Base-by-base conservation (phyloP, 1,284 basidiomycete species). In the Cryptococcus depauperatus region DNA sequence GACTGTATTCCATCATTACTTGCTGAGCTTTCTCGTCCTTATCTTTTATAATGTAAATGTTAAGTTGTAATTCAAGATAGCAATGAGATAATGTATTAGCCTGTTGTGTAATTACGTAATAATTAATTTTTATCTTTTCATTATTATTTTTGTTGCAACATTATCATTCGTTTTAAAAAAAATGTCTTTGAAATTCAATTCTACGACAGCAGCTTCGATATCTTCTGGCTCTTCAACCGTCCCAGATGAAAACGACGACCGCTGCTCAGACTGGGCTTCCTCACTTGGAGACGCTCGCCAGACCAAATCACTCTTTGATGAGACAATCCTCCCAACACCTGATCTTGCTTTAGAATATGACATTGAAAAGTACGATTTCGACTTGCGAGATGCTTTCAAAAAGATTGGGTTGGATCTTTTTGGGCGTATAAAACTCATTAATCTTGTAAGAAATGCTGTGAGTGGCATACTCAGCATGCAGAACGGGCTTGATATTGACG, bases 221-320 rank as follows among this genome's bases (percentile, higher is more conserved):
- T 49, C 50, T 18, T 56, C 56, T 5, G 51, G 47, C 21, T 51
- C 50, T 11, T 48, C 51, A 13, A 50, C 45, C 32, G 27, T 28
- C 9, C 41, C 37, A 16, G 54, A 53, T 35, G 43, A 46, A 10
- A 53, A 55, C 35, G 52, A 55, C 32, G 62, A 63, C 41, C 37
- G 49, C 22, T 52, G 53, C 42, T 65, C 61, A 19, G 66, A 68
- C 53, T 68, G 66, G 66, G 63, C 59, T 4, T 64, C 62, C 18
- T 57, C 59, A 2, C 46, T 66, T 9, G 62, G 63, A 37, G 62
- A 64, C 38, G 64, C 66, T 3, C 50, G 50, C 23, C 50, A 46
- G 13, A 87, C 84, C 60, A 74, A 73, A 58, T 88, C 87, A 1
- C 76, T 95, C n/a, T 93, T 95, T 62, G 84, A 85, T 44, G 78